phyloP scores from a whole-genome alignment of 2,329 filamentous ascomycete species.

The Arthrobotrys conoides region DNA sequence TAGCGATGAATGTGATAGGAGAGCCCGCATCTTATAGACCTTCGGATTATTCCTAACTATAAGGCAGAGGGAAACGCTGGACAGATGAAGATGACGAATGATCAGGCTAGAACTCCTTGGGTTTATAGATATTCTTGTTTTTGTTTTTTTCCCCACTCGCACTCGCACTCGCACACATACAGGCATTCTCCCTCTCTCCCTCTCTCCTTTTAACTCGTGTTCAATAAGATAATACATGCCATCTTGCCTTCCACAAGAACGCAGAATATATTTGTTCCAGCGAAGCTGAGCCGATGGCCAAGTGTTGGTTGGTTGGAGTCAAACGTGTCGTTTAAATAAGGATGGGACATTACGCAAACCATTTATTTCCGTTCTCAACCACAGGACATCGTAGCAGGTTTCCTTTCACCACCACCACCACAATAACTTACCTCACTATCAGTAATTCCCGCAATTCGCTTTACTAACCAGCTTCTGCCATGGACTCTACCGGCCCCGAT shows the following conservation, averaged over 20 bases:
- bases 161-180: too few relatives aligned
- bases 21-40: neutral
- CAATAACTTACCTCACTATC: slow-evolving; percentile 1
- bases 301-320: slow-evolving; percentile 7
- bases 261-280: neutral
- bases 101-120: slow-evolving; percentile 1
- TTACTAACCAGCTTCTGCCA: slow-evolving; percentile 19
- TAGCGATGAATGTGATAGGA: neutral
- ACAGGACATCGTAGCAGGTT: neutral
- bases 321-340: slow-evolving; percentile 29
- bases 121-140: slow-evolving; percentile 3
- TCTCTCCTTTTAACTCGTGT: neutral
- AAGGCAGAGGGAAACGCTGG: neutral
- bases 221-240: neutral
- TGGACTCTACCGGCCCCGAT: slow-evolving; percentile 83
- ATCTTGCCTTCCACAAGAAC: too few relatives aligned
- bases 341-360: too few relatives aligned
- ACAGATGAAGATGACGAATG: neutral
- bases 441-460: neutral
- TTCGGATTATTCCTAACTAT: neutral
- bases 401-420: neutral
- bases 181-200: neutral
- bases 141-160: neutral
- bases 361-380: neutral
- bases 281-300: slow-evolving; percentile 10